Evolutionary conservation across 495 filamentous ascomycete species (phyloP), one percentile per base, ranked within the genome.

Genomic region (Aspergillus homomorphus): DNA sequence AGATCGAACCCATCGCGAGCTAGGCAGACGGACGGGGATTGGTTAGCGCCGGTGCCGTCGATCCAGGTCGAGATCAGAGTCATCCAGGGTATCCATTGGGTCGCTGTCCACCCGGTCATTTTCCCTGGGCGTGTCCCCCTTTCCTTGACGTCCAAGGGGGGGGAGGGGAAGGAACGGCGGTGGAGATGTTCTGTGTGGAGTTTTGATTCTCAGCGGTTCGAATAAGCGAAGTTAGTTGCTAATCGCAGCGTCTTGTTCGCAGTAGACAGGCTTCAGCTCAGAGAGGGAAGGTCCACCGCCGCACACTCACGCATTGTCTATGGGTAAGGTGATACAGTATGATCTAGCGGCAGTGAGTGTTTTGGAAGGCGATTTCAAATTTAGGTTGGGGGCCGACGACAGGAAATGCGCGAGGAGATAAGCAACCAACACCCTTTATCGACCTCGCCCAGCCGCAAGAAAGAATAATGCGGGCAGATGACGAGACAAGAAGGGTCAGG

Each of bases 81-180:
- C 23, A 51, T 61, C 49, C 54, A 54, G 9, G 53, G 46, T 1
- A 60, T 45, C 59, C 58, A 60, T 23, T 50, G 54, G 48, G 57
- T 53, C 19, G 51, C 49, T 7, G 57, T 45, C 62, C 65, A 65
- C 30, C 51, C 41, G 15, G 57, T 23, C 30, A 53, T 43, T 23
- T 59, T 24, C 15, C n/a, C 2, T 5, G 33, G 33, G 33, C 5
- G 15, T 10, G 33, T 38, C 33, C n/a, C n/a, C n/a, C n/a, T n/a
- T n/a, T 38, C 33, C 30, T 19, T 54, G 12, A 54, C 42, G 52
- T 9, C 19, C 38, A 14, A 38, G 33, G 33, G 33, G 33, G n/a
- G n/a, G n/a, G n/a, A n/a, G n/a, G n/a, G n/a, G n/a, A n/a, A n/a
- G n/a, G n/a, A n/a, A 10, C 15, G 33, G 6, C 33, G 15, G 10